These are phyloP conservation scores for Pogostemon cablin DNA, from an alignment of 257 asterid species.

Conservation along the genomic window DNA sequence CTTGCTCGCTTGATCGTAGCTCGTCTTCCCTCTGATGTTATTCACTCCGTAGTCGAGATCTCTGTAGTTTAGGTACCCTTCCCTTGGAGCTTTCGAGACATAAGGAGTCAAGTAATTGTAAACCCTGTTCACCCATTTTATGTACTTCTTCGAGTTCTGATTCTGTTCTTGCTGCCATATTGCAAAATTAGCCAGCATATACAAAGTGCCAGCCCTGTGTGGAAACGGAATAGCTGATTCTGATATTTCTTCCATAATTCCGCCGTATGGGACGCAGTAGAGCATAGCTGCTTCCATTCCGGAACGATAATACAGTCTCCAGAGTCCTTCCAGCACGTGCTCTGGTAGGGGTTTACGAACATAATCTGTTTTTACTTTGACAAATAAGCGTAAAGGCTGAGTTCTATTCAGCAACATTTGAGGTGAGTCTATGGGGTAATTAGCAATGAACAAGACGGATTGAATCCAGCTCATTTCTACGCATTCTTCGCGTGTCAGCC, in stretches of 20 bases:
- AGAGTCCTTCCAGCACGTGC: constrained; percentile 8
- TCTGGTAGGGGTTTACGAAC: constrained; percentile 8
- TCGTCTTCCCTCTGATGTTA: too few species aligned
- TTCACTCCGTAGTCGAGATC: too few species aligned
- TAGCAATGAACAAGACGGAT: background rate
- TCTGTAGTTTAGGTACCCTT: too few species aligned
- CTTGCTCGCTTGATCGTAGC: too few species aligned
- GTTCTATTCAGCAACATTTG: constrained; percentile 13
- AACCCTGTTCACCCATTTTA: background rate
- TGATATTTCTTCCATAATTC: constrained; percentile 22
- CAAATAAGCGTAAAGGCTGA: background rate
- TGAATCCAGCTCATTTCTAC: constrained; percentile 20
- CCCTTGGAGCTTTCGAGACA: too few species aligned
- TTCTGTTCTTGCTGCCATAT: background rate
- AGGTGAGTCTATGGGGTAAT: background rate
- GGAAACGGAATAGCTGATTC: background rate
- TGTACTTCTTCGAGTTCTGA: background rate
- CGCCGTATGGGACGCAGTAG: background rate
- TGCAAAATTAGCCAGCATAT: background rate
- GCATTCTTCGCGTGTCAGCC: constrained; percentile 1
- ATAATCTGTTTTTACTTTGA: constrained; percentile 22
- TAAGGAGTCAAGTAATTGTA: too few species aligned
- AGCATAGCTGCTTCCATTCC: background rate
- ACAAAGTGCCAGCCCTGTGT: constrained; percentile 21
- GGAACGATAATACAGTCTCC: background rate